phyloP scores from a whole-genome alignment of 495 filamentous ascomycete species.

The Pyrenula aspistea region DNA sequence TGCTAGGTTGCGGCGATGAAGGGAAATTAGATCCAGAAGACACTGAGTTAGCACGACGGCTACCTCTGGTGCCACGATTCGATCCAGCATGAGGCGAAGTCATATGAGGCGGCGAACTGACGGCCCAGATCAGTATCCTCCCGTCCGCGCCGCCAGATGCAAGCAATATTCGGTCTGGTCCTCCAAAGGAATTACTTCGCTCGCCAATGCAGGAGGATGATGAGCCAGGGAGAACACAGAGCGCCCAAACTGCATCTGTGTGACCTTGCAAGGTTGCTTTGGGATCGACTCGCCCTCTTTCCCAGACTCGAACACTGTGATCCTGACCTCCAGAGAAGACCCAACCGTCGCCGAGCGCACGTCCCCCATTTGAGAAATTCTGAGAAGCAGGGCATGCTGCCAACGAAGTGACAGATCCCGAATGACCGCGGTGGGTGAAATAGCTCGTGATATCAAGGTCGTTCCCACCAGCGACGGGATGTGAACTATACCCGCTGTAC shows the following conservation, averaged over 20 bases:
- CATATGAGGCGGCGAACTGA: slow-evolving; percentile 80
- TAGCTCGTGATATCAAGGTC: slow-evolving; percentile 87
- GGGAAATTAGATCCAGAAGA: slow-evolving; percentile 85
- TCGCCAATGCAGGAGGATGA: slow-evolving; percentile 65
- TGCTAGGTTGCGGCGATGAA: slow-evolving; percentile 77
- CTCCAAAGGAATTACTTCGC: slow-evolving; percentile 53
- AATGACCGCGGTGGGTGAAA: slow-evolving; percentile 89
- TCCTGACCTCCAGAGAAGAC: slow-evolving; percentile 96
- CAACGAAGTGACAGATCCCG: slow-evolving; percentile 75
- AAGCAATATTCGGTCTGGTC: slow-evolving; percentile 73
- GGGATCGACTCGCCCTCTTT: slow-evolving; percentile 82
- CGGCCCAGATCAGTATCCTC: slow-evolving; percentile 83
- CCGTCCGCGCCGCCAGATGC: slow-evolving; percentile 89
- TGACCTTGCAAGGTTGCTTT: slow-evolving; percentile 93
- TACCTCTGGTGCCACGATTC: slow-evolving; percentile 56
- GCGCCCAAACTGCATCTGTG: slow-evolving; percentile 89
- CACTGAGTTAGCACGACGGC: slow-evolving; percentile 77
- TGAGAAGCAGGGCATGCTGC: slow-evolving; percentile 76
- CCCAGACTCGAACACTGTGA: slow-evolving; percentile 87
- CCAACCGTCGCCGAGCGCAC: slow-evolving; percentile 83
- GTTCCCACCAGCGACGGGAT: slow-evolving; percentile 36
- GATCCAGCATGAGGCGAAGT: slow-evolving; percentile 66
- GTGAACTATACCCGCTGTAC: slow-evolving; percentile 48
- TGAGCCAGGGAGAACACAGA: slow-evolving; percentile 85
- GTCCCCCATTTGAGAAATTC: slow-evolving; percentile 77